Conservation (phyloP, 2,329 filamentous ascomycete species). For the Trichoderma semiorbis region DNA sequence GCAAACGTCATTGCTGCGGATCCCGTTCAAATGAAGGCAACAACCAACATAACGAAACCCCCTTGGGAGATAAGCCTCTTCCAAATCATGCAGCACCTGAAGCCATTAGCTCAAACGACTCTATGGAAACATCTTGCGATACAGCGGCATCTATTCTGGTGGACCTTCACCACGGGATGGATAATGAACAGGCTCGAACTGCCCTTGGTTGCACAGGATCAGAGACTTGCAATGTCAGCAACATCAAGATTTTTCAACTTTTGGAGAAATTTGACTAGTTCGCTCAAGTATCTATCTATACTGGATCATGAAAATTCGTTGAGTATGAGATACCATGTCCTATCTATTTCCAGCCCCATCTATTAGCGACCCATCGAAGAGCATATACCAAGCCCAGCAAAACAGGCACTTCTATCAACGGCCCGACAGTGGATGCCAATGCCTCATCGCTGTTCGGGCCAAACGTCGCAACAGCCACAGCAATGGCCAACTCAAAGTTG, state of each 20-base stretch:
- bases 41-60: neutral
- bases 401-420: conserved; percentile 83
- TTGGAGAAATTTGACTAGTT: conserved; percentile 4
- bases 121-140: conserved; percentile 14
- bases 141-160: conserved; percentile 18
- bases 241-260: conserved; percentile 18
- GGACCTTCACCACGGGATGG: conserved; percentile 8
- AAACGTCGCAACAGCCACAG: conserved; percentile 78
- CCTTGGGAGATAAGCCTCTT: neutral
- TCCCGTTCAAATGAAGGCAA: neutral
- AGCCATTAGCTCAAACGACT: neutral
- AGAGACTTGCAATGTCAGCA: conserved; percentile 16
- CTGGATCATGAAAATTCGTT: neutral
- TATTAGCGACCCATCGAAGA: conserved; percentile 55
- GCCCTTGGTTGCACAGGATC: conserved; percentile 16
- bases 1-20: neutral
- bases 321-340: no score
- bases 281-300: neutral
- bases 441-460: conserved; percentile 76
- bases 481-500: conserved; percentile 90
- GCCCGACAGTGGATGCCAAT: conserved; percentile 77
- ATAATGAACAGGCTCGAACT: conserved; percentile 8
- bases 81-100: neutral
- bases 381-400: conserved; percentile 74
- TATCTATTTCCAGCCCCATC: conserved; percentile 49